phyloP scores from a whole-genome alignment of 805 yeast genomes.

The Yarrowia hollandica region DNA sequence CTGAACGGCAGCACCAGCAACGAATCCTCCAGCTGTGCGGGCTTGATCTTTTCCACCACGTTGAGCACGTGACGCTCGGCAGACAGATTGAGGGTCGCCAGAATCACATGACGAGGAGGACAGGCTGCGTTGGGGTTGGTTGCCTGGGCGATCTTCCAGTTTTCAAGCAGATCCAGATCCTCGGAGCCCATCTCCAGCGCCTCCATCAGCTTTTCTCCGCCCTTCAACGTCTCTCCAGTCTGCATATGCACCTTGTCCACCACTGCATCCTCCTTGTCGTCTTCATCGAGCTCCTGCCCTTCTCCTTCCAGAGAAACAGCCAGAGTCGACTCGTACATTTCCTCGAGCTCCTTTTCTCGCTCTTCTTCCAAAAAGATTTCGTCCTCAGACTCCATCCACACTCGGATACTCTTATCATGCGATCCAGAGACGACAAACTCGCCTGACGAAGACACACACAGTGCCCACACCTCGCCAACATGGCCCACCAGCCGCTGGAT shows the following conservation, averaged over 20 bases:
- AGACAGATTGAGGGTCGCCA: conserved; percentile 65
- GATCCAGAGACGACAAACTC: conserved; percentile 74
- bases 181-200: conserved; percentile 80
- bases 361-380: conserved; percentile 97
- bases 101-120: conserved; percentile 70
- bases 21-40: conserved; percentile 91
- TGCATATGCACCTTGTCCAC: conserved; percentile 68
- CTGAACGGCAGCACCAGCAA: conserved; percentile 88
- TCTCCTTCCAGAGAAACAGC: conserved; percentile 68
- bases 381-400: conserved; percentile 94
- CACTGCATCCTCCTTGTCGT: conserved; percentile 42
- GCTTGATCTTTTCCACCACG: conserved; percentile 64
- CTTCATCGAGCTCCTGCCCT: conserved; percentile 46
- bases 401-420: conserved; percentile 88
- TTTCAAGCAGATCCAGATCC: conserved; percentile 60
- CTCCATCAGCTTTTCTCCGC: conserved; percentile 90
- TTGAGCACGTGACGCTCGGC: conserved; percentile 81
- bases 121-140: conserved; percentile 49
- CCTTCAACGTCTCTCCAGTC: conserved; percentile 86
- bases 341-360: conserved; percentile 92
- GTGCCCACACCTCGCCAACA: conserved; percentile 90
- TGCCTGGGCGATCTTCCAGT: conserved; percentile 49
- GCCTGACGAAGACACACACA: conserved; percentile 72
- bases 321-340: conserved; percentile 78
- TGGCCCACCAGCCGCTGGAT: conserved; percentile 85